Base-by-base conservation (phyloP, 2,329 filamentous ascomycete species). In the Pseudopithomyces maydicus region DNA sequence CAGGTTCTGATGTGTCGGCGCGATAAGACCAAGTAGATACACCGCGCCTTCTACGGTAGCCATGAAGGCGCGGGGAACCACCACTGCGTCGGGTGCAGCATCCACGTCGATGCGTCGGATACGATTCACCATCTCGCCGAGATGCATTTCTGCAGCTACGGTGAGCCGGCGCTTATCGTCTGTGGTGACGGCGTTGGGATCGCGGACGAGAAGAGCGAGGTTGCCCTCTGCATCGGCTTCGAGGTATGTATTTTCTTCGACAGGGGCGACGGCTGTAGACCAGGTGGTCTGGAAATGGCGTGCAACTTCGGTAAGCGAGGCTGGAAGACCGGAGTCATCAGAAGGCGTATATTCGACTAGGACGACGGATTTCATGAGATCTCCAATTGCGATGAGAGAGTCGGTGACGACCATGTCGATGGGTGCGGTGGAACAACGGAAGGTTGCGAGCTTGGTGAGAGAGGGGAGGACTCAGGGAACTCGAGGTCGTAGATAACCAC, bases 71-170 rank as follows among this genome's bases (percentile, higher is more conserved):
- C 86, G 87, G 0, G 95, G 94, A 7, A 89, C 80, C 7, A 97
- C 87, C 23, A 89, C 81, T 8, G 90, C 87, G 62, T 83, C 87
- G 1, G 86, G 79, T 17, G 82, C 83, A 2, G 86, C 81, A 26
- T 86, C 82, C 10, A 96, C 86, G 52, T 88, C 82, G 17, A 98
- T 85, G 26, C 85, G 85, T 20, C 89, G 85, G 54, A 98, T 96
- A 32, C 87, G 85, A 71, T 99, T 99, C 54, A 98, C 91, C 85
- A 95, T 92, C 74, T 99, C 94, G 1, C 95, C 93, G 10, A 99
- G 81, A 43, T 89, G 87, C 61, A 98, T 86, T 75, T 97, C 93
- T 57, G 90, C 89, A 0, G 86, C 91, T 5, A 92, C 82, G 41
- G 91, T 84, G 63, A 98, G 78, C 26, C 87, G 82, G 48, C 84